A percentile compares a stretch with the other conserved stretches of the same genome.
phyloP scores from a whole-genome alignment of 179 eudicot species.

The Heliamphora pulchella region DNA sequence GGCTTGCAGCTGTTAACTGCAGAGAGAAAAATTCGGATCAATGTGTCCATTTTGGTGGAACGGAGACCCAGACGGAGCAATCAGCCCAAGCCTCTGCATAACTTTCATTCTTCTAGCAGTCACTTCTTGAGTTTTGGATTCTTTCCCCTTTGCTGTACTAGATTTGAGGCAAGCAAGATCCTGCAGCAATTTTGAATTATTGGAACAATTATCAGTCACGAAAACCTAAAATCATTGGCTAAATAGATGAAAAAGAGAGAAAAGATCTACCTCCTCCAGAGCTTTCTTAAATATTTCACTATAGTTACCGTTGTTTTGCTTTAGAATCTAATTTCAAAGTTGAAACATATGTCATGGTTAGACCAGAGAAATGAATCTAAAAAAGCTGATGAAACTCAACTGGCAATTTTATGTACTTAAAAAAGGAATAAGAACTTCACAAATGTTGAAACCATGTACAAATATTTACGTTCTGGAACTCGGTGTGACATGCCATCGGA shows the following conservation, averaged over 20 bases:
- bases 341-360: not conserved
- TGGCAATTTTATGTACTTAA: not conserved
- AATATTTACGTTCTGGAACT: constrained; percentile 43
- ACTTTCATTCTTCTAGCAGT: constrained; percentile 47
- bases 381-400: not conserved
- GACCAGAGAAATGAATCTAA: not conserved
- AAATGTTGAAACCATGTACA: not conserved
- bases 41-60: constrained; percentile 29
- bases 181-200: constrained; percentile 17
- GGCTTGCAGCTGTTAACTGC: not conserved
- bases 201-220: not conserved
- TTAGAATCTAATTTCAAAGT: constrained; percentile 30
- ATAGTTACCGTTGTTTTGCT: constrained; percentile 35
- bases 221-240: not conserved
- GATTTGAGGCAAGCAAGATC: constrained; percentile 24
- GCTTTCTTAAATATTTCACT: constrained; percentile 38
- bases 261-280: constrained; percentile 39
- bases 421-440: not conserved
- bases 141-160: constrained; percentile 19
- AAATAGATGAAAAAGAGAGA: not conserved
- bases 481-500: constrained; percentile 26
- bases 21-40: not conserved
- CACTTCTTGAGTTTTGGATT: constrained; percentile 23
- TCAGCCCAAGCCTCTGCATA: constrained; percentile 57
- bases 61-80: constrained; percentile 56